A percentile compares a stretch with the other conserved stretches of the same genome.
Evolutionary conservation across 768 basidiomycete species (phyloP).

Genomic region (Hortiboletus flavorubellus): DNA sequence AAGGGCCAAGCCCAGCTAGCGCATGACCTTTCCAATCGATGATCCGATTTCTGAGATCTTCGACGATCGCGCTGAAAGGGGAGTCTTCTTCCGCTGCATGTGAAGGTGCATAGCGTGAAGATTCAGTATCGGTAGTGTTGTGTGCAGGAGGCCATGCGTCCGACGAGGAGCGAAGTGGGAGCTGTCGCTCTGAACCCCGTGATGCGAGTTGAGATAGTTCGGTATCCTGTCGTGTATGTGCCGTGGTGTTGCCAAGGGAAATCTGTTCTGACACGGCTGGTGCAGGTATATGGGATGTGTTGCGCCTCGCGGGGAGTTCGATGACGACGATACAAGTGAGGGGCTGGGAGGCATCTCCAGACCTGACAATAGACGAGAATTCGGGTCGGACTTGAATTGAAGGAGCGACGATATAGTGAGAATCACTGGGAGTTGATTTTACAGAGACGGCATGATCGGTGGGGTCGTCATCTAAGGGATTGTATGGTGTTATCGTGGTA

Average conservation of each 20-base stretch:
- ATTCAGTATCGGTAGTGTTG: conserved; percentile 29
- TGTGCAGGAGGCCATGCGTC: conserved; percentile 29
- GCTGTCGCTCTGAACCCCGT: conserved; percentile 15
- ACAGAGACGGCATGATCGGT: conserved; percentile 56
- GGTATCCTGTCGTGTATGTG: conserved; percentile 22
- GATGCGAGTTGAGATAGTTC: conserved; percentile 14
- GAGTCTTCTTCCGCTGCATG: conserved; percentile 54
- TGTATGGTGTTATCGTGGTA: conserved; percentile 38
- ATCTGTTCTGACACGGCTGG: conserved; percentile 51
- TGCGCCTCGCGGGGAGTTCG: conserved; percentile 81
- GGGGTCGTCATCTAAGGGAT: conserved; percentile 85
- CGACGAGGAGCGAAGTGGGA: conserved; percentile 12
- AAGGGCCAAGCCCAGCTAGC: conserved; percentile 79
- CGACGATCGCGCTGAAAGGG: conserved; percentile 79
- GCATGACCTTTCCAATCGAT: conserved; percentile 97
- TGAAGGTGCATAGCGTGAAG: conserved; percentile 28
- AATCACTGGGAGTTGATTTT: conserved; percentile 45
- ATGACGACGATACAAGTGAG: conserved; percentile 93
- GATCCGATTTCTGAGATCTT: conserved; percentile 86
- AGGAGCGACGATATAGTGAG: conserved; percentile 82
- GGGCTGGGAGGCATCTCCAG: conserved; percentile 68
- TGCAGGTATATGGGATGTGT: conserved; percentile 47
- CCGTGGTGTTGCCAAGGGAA: conserved; percentile 28
- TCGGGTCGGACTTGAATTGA: conserved; percentile 93
- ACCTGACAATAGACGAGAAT: conserved; percentile 76